Evolutionary conservation across 169 alveolate species (phyloP).

Genomic region (Plasmodium relictum): DNA sequence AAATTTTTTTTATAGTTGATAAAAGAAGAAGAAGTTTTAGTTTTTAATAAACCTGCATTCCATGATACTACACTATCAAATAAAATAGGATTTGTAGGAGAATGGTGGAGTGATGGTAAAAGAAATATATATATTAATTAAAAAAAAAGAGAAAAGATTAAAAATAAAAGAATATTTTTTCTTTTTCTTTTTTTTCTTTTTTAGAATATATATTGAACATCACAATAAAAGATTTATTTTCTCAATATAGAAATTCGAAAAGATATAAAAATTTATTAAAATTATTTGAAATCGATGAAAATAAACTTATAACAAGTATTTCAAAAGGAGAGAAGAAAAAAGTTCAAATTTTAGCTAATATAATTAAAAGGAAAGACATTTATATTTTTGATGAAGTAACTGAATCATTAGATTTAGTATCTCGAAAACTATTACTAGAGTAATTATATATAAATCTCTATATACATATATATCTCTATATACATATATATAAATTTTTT

Average conservation of each 20-base stretch:
- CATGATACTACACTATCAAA: conserved; percentile 55
- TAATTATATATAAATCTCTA: not conserved
- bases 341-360: conserved; percentile 60
- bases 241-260: conserved; percentile 32
- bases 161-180: too few relatives aligned
- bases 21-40: conserved; percentile 39
- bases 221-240: conserved; percentile 39
- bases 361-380: conserved; percentile 66
- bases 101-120: conserved; percentile 77
- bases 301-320: conserved; percentile 42
- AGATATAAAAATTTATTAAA: conserved; percentile 53
- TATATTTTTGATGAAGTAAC: conserved; percentile 75
- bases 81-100: conserved; percentile 71
- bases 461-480: not conserved
- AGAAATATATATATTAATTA: conserved; percentile 13
- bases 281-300: conserved; percentile 57
- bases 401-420: conserved; percentile 67
- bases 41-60: conserved; percentile 54
- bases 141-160: too few relatives aligned
- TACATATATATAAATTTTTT: not conserved
- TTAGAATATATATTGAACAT: conserved; percentile 66
- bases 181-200: not conserved
- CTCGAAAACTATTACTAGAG: conserved; percentile 71
- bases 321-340: conserved; percentile 75
- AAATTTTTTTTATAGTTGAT: conserved; percentile 15